A percentile compares a stretch with the other conserved stretches of the same genome.
Conservation (phyloP, 164 flowering plant genomes). For the Stephania cephalantha region DNA sequence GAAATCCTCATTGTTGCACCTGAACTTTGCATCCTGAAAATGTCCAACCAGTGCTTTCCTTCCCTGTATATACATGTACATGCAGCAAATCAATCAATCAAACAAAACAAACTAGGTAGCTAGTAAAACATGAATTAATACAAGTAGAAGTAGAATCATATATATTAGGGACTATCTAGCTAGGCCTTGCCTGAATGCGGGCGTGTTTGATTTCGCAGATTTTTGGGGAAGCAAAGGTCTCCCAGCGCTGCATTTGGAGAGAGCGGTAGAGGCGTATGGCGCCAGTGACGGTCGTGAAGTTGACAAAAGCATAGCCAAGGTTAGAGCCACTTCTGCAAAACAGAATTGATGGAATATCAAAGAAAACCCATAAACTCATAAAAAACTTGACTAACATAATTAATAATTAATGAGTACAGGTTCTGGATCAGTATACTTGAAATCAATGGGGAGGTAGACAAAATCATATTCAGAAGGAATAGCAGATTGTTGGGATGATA, state of each 20-base stretch:
- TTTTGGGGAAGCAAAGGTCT: not conserved
- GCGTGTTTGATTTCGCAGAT: not conserved
- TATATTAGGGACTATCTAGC: not conserved
- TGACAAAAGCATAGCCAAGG: not conserved
- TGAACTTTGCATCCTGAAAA: not conserved
- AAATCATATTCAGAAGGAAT: not conserved
- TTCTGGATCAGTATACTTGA: not conserved
- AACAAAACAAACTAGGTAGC: not conserved
- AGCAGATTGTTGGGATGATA: not conserved
- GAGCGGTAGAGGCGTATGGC: not conserved
- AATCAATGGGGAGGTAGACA: not conserved
- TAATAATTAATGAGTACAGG: not conserved
- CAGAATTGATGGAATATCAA: not conserved
- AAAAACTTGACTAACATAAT: not conserved
- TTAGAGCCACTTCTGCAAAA: conserved; percentile 1
- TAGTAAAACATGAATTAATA: not conserved
- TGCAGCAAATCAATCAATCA: too few relatives aligned
- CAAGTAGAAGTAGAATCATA: not conserved
- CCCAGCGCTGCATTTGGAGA: not conserved
- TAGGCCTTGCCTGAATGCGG: not conserved
- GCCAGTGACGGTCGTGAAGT: not conserved
- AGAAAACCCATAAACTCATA: too few relatives aligned
- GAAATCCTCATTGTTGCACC: not conserved
- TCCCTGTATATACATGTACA: not conserved
- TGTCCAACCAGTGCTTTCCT: not conserved